These are phyloP conservation scores for Eragrostis nindensis DNA, from an alignment of 176 grass and related monocot genomes.

Conservation along the genomic window DNA sequence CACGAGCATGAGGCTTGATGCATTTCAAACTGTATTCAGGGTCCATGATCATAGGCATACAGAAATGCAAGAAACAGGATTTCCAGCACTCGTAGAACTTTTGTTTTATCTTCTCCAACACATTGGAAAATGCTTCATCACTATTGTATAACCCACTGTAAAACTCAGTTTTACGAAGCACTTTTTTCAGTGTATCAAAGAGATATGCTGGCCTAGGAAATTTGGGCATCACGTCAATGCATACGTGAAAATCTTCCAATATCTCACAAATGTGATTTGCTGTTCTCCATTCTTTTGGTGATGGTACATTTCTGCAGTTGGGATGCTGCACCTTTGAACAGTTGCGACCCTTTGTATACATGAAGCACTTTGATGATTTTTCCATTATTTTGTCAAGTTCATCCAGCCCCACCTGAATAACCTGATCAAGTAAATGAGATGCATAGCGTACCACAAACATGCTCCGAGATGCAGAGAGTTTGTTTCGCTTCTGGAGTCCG, in stretches of 20 bases:
- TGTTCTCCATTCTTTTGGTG: slow-evolving; percentile 3
- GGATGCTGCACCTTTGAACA: slow-evolving; percentile 24
- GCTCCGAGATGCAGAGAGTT: background rate
- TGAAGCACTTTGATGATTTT: slow-evolving; percentile 16
- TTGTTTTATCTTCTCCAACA: slow-evolving; percentile 24
- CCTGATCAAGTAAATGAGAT: slow-evolving; percentile 40
- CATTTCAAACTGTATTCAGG: slow-evolving; percentile 11
- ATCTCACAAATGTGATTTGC: slow-evolving; percentile 18
- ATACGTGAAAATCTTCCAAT: slow-evolving; percentile 15
- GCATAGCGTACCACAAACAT: slow-evolving; percentile 42
- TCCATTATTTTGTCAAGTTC: slow-evolving; percentile 44
- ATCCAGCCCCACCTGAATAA: slow-evolving; percentile 51
- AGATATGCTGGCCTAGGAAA: background rate
- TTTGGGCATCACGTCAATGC: background rate
- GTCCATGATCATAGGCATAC: slow-evolving; percentile 30
- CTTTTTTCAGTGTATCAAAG: background rate
- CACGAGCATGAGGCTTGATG: background rate
- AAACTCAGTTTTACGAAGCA: background rate
- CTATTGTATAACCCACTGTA: background rate
- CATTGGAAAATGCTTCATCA: slow-evolving; percentile 9
- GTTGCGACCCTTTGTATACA: background rate
- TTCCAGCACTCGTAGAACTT: slow-evolving; percentile 37
- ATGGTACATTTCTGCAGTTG: slow-evolving; percentile 29
- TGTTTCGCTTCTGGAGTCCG: slow-evolving; percentile 20
- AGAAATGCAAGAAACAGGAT: slow-evolving; percentile 38